Evolutionary conservation across 257 asterid genomes (phyloP).

Genomic region (Solanum tacnaense): DNA sequence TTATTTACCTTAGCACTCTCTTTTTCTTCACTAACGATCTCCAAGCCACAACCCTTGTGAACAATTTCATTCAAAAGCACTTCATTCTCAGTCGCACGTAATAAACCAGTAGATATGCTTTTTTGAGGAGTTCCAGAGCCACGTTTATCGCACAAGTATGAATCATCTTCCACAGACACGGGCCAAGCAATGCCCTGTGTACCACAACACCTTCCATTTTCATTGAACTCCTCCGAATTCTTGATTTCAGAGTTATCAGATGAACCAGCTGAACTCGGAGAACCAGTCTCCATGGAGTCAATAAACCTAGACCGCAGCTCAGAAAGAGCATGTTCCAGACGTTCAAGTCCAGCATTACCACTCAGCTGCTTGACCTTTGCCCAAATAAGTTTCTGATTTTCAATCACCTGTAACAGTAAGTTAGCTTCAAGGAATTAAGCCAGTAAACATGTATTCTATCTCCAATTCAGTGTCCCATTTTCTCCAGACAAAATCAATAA

Average conservation of each 20-base stretch:
- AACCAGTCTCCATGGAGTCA: background rate
- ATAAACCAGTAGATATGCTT: background rate
- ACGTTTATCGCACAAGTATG: background rate
- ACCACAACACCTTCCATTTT: background rate
- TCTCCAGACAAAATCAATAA: background rate
- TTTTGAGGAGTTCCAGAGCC: background rate
- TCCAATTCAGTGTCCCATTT: background rate
- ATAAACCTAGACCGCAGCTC: constrained; percentile 1
- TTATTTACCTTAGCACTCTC: constrained; percentile 1
- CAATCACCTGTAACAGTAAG: constrained; percentile 7
- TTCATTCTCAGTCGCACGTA: constrained; percentile 3
- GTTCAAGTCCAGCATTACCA: constrained; percentile 10
- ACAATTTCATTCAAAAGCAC: constrained; percentile 12
- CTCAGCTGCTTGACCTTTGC: constrained; percentile 5
- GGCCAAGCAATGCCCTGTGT: background rate
- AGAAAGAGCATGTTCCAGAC: constrained; percentile 9
- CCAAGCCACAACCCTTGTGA: constrained; percentile 6
- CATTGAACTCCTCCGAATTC: background rate
- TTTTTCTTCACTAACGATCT: background rate
- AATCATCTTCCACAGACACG: background rate
- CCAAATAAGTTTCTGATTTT: constrained; percentile 8
- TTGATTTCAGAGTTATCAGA: background rate
- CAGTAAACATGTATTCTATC: background rate
- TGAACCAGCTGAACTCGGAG: background rate
- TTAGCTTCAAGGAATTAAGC: background rate